Evolutionary conservation across 306 rosid genomes (phyloP), one percentile per base, ranked within the genome.

Genomic region (Potentilla sterilis): DNA sequence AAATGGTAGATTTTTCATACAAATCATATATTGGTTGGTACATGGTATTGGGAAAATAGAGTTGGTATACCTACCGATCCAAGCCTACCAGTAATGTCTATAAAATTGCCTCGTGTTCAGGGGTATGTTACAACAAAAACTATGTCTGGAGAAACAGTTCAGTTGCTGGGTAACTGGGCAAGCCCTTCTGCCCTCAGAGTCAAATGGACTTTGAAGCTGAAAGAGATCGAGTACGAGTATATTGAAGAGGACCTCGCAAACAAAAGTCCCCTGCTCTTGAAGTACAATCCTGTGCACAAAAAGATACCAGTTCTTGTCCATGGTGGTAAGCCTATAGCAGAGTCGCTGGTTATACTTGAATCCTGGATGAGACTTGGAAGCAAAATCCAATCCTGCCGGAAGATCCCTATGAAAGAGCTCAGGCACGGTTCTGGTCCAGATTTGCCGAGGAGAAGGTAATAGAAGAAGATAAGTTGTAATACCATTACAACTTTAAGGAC

Each of bases 251-350:
- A 81, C 77, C 74, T 85, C n/a, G 0, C 3, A 61, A 83, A 74
- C 75, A 83, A 79, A 62, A 88, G 86, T 83, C 58, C 77, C 47
- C 55, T 68, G 82, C 84, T 88, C 63, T 61, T 85, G 78, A 77
- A 83, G 47, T 71, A 72, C 73, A 88, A 85, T 62, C 89, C 83
- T 35, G 85, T 83, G 3, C 35, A 81, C 77, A 81, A 85, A 41
- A 79, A 83, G 69, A 12, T 83, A 35, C 91, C 89, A 6, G 86
- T 87, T 69, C 84, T 85, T 70, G 84, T 81, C 13, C 91, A 83
- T 61, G 63, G 73, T 0, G 89, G 83, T 9, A 88, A 81, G 78
- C 75, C 89, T 58, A 4, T 81, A 8, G 78, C 75, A 0, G 89
- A 88, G 83, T 88, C 89, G 24, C 85, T 79, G 10, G 48, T 83